Conservation (phyloP, 768 basidiomycete genomes). For the Agrocybe praecox region DNA sequence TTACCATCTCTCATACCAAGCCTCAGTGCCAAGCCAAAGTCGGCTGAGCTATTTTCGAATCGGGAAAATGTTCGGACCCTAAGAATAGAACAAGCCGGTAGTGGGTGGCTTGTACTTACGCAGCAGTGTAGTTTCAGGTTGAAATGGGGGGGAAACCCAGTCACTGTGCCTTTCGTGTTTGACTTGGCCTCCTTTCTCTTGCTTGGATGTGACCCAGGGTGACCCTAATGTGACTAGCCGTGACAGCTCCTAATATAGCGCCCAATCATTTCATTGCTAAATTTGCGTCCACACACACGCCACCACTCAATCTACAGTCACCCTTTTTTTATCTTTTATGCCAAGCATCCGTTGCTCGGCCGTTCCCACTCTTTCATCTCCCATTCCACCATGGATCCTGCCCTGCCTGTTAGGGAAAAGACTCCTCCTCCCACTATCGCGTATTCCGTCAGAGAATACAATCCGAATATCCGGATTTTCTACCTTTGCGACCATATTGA, state of each 20-base stretch:
- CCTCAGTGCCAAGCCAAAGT: constrained; percentile 43
- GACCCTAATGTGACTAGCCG: constrained; percentile 16
- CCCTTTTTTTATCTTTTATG: constrained; percentile 10
- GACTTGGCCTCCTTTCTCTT: constrained; percentile 8
- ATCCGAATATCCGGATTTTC: constrained; percentile 28
- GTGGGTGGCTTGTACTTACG: no score
- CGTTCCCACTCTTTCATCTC: constrained; percentile 16
- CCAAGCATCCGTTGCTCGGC: constrained; percentile 22
- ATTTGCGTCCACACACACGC: constrained; percentile 17
- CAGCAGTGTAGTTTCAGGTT: neutral
- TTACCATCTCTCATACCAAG: constrained; percentile 41
- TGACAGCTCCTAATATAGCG: constrained; percentile 27
- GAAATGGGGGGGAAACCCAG: no score
- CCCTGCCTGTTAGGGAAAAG: constrained; percentile 16
- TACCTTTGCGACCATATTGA: constrained; percentile 36
- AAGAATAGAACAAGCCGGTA: constrained; percentile 25
- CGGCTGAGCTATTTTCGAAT: constrained; percentile 42
- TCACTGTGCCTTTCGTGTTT: constrained; percentile 2
- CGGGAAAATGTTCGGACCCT: constrained; percentile 34
- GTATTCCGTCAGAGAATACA: constrained; percentile 39
- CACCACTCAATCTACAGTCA: constrained; percentile 7
- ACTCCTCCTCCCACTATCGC: constrained; percentile 29
- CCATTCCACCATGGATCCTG: constrained; percentile 3
- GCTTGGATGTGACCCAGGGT: neutral
- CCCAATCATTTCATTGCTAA: constrained; percentile 24